Percentiles rank a stretch among this genome's conserved stretches.
These are phyloP conservation scores for Boletus rufocinnamomeus DNA, from an alignment of 768 basidiomycete species.

Conservation along the genomic window DNA sequence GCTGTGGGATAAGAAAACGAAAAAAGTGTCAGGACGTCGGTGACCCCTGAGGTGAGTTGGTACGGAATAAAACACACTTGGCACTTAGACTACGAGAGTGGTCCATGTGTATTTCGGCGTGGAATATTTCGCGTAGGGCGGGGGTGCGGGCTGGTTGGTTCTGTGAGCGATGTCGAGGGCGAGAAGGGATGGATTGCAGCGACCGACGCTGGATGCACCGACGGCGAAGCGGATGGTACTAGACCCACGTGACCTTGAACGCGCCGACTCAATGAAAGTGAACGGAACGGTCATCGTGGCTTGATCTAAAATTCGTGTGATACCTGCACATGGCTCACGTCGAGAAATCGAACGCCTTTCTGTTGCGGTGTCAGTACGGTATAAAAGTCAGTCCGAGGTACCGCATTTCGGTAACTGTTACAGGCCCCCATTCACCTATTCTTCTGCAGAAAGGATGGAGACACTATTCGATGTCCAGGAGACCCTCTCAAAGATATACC, in stretches of 20 bases:
- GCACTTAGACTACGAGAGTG: background rate
- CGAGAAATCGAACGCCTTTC: too few relatives aligned
- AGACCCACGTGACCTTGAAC: constrained; percentile 11
- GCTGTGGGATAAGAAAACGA: constrained; percentile 23
- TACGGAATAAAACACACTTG: constrained; percentile 29
- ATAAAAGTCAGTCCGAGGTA: too few relatives aligned
- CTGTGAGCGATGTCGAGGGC: constrained; percentile 9
- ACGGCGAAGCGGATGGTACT: background rate
- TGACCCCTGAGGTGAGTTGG: constrained; percentile 1
- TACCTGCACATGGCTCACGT: too few relatives aligned
- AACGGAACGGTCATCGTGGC: too few relatives aligned
- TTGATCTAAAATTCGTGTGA: too few relatives aligned
- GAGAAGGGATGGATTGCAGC: constrained; percentile 13
- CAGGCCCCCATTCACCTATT: too few relatives aligned
- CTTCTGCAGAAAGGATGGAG: too few relatives aligned
- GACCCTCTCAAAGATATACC: background rate
- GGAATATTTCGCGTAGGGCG: background rate
- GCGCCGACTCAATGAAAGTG: too few relatives aligned
- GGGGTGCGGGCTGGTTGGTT: background rate
- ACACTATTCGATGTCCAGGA: too few relatives aligned
- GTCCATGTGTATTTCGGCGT: constrained; percentile 13
- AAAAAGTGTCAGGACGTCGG: background rate
- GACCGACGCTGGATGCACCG: constrained; percentile 17
- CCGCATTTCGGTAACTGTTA: too few relatives aligned
- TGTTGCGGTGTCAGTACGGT: too few relatives aligned